phyloP scores from a whole-genome alignment of 2,329 filamentous ascomycete genomes.

The Teratosphaeria destructans region DNA sequence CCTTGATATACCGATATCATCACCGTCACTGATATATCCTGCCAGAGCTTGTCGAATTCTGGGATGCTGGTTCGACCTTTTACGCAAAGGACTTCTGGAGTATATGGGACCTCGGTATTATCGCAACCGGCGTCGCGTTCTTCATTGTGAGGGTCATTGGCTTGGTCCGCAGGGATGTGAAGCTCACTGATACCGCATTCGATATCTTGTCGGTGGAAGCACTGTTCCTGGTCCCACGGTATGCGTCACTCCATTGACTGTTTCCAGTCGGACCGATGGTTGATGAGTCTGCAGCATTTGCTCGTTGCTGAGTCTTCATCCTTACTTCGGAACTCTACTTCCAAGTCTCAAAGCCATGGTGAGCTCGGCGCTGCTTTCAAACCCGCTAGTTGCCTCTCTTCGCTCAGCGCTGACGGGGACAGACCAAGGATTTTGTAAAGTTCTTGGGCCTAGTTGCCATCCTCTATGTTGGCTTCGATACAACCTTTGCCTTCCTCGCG shows the following conservation, averaged over 20 bases:
- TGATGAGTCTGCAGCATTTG: conserved; percentile 50
- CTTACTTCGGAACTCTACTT: conserved; percentile 83
- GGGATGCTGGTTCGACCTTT: conserved; percentile 77
- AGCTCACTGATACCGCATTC: conserved; percentile 69
- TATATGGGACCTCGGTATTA: conserved; percentile 42
- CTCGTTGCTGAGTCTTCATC: conserved; percentile 74
- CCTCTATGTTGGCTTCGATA: conserved; percentile 78
- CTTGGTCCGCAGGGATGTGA: conserved; percentile 47
- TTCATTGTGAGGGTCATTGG: conserved; percentile 58
- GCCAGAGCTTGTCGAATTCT: conserved; percentile 57
- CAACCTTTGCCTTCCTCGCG: conserved; percentile 72
- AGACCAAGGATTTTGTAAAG: conserved; percentile 78
- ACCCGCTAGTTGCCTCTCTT: too few species aligned
- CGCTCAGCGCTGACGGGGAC: not conserved
- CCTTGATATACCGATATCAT: not conserved
- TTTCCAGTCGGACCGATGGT: not conserved
- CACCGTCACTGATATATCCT: not conserved
- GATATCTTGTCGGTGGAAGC: conserved; percentile 84
- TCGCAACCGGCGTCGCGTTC: conserved; percentile 43
- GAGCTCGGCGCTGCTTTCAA: conserved; percentile 5
- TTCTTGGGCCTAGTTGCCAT: conserved; percentile 70
- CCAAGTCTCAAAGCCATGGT: conserved; percentile 90
- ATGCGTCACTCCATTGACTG: not conserved
- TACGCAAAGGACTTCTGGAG: conserved; percentile 80
- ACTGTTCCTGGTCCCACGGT: conserved; percentile 73